Evolutionary conservation across 2,329 filamentous ascomycete species (phyloP).

Genomic region (Fusarium pilosicola): DNA sequence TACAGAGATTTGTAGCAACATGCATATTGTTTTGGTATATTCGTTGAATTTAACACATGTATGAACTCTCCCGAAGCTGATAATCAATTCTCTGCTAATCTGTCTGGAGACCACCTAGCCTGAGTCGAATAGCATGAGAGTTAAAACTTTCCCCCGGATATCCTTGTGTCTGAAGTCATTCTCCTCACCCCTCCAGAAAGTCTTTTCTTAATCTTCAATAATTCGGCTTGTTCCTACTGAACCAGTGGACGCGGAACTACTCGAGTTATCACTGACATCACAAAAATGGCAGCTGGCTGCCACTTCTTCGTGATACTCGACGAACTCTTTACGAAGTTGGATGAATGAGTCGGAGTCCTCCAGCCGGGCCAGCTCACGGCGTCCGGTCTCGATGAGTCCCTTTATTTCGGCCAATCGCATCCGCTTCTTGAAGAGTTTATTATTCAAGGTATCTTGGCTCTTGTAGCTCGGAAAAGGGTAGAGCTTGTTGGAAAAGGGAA

Average conservation of each 20-base stretch:
- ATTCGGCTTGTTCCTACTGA: not conserved
- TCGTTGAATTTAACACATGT: not conserved
- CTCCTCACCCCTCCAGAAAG: not conserved
- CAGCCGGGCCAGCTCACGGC: slow-evolving; percentile 20
- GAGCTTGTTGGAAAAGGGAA: not conserved
- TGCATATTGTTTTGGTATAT: not conserved
- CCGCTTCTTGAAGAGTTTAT: not conserved
- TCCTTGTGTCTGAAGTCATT: not conserved
- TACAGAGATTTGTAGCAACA: no score
- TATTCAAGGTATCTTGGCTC: not conserved
- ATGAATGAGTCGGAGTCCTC: slow-evolving; percentile 11
- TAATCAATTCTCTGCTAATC: not conserved
- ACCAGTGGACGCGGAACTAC: not conserved
- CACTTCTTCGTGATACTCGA: not conserved
- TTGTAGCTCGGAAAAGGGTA: not conserved
- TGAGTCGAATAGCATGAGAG: not conserved
- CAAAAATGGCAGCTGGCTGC: not conserved
- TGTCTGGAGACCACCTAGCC: not conserved
- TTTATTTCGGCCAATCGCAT: not conserved
- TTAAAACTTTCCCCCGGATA: no score
- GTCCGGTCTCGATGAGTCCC: not conserved
- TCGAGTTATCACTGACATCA: not conserved
- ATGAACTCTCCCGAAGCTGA: no score
- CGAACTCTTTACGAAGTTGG: slow-evolving; percentile 11
- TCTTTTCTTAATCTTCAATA: slow-evolving; percentile 1